Percentiles rank a stretch among this genome's conserved stretches.
phyloP scores from a whole-genome alignment of 176 grass and related monocot genomes.

The bread wheat (Triticum aestivum) region DNA sequence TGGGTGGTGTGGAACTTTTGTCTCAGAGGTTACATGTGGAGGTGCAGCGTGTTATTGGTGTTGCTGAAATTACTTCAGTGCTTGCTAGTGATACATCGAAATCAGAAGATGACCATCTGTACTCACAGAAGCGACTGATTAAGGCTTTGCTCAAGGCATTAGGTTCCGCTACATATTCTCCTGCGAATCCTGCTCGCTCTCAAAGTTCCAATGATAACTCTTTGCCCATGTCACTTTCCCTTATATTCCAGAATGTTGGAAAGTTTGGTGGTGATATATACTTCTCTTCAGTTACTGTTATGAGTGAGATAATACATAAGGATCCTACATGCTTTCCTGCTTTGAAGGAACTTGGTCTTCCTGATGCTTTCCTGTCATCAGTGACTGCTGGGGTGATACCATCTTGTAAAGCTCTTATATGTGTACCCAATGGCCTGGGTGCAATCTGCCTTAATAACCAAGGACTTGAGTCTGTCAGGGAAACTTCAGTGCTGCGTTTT shows the following conservation, averaged over 20 bases:
- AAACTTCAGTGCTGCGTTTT: conserved; percentile 74
- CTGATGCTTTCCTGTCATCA: conserved; percentile 85
- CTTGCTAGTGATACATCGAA: conserved; percentile 57
- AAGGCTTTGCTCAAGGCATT: conserved; percentile 94
- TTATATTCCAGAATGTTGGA: conserved; percentile 89
- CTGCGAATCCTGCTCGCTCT: conserved; percentile 68
- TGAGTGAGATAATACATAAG: conserved; percentile 99
- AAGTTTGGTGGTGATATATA: conserved; percentile 97
- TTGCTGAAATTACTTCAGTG: conserved; percentile 55
- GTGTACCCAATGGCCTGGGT: conserved; percentile 93
- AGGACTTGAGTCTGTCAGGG: conserved; percentile 88
- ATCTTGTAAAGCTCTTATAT: conserved; percentile 93
- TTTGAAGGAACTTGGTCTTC: conserved; percentile 86
- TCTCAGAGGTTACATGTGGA: conserved; percentile 82
- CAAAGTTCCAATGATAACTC: conserved; percentile 74
- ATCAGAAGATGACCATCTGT: conserved; percentile 78
- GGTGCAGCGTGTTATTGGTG: conserved; percentile 78
- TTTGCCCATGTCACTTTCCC: conserved; percentile 80
- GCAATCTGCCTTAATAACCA: conserved; percentile 91
- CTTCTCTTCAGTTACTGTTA: conserved; percentile 96
- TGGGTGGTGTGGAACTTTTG: conserved; percentile 86
- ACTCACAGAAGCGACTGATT: conserved; percentile 82
- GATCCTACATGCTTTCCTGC: conserved; percentile 91
- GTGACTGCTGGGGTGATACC: conserved; percentile 69
- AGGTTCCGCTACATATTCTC: conserved; percentile 94